Conservation (phyloP, 2,329 filamentous ascomycete species). For the Trichophyton benhamiae region DNA sequence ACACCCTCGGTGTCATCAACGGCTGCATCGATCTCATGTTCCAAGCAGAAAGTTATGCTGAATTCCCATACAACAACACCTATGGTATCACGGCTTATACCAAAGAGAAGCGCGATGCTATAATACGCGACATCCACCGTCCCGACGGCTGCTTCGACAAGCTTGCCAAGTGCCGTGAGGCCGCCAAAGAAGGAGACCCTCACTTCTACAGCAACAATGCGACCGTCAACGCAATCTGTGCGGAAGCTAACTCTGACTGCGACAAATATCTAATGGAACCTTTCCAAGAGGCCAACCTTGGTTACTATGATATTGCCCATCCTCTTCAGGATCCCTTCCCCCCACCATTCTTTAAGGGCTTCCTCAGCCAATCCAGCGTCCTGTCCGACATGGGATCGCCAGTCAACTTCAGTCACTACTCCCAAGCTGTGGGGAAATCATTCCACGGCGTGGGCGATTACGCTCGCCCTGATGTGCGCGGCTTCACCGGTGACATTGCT, state of each 20-base stretch:
- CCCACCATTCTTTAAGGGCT: constrained; percentile 41
- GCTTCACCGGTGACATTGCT: constrained; percentile 18
- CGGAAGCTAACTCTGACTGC: constrained; percentile 36
- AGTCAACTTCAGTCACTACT: constrained; percentile 44
- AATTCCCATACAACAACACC: constrained; percentile 35
- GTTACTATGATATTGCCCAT: constrained; percentile 48
- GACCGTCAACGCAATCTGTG: constrained; percentile 36
- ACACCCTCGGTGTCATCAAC: constrained; percentile 25
- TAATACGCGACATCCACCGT: constrained; percentile 21
- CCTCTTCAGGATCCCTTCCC: constrained; percentile 42
- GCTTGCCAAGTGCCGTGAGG: constrained; percentile 39
- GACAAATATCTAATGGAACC: constrained; percentile 28
- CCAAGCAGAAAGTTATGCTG: constrained; percentile 36
- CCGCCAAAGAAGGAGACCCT: constrained; percentile 39
- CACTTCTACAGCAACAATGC: constrained; percentile 35
- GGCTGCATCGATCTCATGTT: constrained; percentile 55
- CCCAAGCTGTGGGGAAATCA: constrained; percentile 32
- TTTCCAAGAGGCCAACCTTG: constrained; percentile 33
- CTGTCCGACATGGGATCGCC: constrained; percentile 48
- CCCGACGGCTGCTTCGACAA: constrained; percentile 43
- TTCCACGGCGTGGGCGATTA: constrained; percentile 41
- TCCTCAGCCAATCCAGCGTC: constrained; percentile 45
- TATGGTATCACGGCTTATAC: constrained; percentile 49
- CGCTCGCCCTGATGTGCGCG: constrained; percentile 20
- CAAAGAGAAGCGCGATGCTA: constrained; percentile 5